Evolutionary conservation across 257 asterid genomes (phyloP).

Genomic region (Euphrasia confusa): DNA sequence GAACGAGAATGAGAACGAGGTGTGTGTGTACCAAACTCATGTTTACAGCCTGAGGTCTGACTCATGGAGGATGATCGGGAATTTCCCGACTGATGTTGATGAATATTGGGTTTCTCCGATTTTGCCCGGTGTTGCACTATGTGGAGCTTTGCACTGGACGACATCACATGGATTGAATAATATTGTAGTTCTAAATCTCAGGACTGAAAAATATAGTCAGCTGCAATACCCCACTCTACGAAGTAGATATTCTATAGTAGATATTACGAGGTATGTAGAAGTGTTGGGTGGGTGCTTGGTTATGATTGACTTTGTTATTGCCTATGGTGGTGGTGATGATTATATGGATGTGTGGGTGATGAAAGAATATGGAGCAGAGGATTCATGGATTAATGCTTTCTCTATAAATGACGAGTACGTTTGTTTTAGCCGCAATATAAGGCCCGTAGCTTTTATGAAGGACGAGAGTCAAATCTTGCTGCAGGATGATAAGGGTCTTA

Average conservation of each 20-base stretch:
- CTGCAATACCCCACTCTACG: neutral
- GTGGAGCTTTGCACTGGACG: conserved; percentile 21
- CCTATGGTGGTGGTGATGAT: too few relatives aligned
- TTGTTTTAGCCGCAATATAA: neutral
- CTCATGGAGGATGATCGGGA: conserved; percentile 10
- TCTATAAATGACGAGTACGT: conserved; percentile 1
- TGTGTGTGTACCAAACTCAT: neutral
- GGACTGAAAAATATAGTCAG: conserved; percentile 7
- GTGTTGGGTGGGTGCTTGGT: conserved; percentile 20
- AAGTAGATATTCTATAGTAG: neutral
- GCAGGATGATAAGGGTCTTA: neutral
- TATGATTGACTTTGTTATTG: neutral
- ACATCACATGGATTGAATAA: neutral
- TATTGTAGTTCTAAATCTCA: conserved; percentile 8
- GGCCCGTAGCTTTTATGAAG: conserved; percentile 12
- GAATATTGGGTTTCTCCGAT: accelerated
- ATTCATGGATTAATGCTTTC: conserved; percentile 19
- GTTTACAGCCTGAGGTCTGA: conserved; percentile 13
- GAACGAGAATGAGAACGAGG: too few relatives aligned
- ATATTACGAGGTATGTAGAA: neutral
- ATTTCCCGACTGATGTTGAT: neutral
- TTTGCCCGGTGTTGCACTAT: neutral
- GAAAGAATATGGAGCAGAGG: conserved; percentile 9
- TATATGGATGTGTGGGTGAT: conserved; percentile 11
- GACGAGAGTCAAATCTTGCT: conserved; percentile 1